These are phyloP conservation scores for Sutorius eximius DNA, from an alignment of 1,284 basidiomycete species.

Conservation along the genomic window DNA sequence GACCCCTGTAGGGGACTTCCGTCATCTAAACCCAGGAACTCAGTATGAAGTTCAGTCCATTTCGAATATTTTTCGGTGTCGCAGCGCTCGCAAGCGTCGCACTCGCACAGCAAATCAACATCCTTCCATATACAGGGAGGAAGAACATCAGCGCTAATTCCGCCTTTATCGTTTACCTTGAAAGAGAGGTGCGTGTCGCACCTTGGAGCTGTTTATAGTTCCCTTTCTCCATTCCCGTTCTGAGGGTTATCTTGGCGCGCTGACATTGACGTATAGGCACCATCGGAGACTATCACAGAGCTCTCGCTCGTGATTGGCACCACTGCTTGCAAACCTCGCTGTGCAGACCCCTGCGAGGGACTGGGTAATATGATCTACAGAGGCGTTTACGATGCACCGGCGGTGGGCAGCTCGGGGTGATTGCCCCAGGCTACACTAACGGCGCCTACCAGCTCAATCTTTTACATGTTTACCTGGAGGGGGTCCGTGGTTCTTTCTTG, in stretches of 20 bases:
- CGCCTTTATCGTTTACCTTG: slow-evolving; percentile 43
- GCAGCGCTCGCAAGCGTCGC: slow-evolving; percentile 14
- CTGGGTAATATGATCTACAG: slow-evolving; percentile 48
- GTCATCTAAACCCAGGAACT: neutral
- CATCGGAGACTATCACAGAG: slow-evolving; percentile 27
- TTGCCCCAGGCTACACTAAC: neutral
- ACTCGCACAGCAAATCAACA: slow-evolving; percentile 40
- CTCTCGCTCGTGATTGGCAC: slow-evolving; percentile 46
- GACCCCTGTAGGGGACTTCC: neutral
- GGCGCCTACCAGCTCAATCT: neutral
- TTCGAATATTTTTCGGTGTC: slow-evolving; percentile 7
- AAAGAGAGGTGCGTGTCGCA: slow-evolving; percentile 38
- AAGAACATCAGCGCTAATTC: slow-evolving; percentile 31
- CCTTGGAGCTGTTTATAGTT: no score
- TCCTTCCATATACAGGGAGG: no score
- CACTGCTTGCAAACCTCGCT: slow-evolving; percentile 30
- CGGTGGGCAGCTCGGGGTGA: neutral
- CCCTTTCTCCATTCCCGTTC: no score
- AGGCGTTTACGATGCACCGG: slow-evolving; percentile 43
- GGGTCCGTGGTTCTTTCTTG: slow-evolving; percentile 1
- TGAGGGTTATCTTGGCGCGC: neutral
- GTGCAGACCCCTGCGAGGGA: slow-evolving; percentile 16
- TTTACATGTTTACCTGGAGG: neutral
- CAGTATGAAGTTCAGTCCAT: slow-evolving; percentile 9
- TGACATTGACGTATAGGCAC: slow-evolving; percentile 31